Conservation (phyloP, 108 stramenopile species). For the Aurantiochytrium sp. region DNA sequence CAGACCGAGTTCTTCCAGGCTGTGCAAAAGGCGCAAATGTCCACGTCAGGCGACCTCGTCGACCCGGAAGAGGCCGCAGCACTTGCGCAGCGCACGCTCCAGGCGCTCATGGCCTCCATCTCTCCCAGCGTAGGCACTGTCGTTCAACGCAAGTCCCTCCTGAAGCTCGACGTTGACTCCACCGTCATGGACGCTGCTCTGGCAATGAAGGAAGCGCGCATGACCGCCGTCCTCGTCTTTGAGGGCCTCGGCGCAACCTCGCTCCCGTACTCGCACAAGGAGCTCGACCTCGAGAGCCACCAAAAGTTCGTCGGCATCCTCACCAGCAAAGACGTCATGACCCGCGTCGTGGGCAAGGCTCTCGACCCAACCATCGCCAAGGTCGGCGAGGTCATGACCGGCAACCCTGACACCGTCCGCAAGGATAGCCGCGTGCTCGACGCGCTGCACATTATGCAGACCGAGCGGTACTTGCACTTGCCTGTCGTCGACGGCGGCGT, state of each 20-base stretch:
- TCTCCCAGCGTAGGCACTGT: neutral
- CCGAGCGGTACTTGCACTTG: constrained; percentile 28
- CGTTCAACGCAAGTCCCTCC: constrained; percentile 22
- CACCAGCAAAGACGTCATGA: constrained; percentile 37
- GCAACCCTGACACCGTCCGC: constrained; percentile 26
- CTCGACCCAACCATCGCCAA: neutral
- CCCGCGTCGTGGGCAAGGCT: constrained; percentile 25
- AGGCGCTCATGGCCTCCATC: constrained; percentile 4
- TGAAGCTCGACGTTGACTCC: neutral
- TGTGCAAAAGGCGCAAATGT: neutral
- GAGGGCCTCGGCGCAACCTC: neutral
- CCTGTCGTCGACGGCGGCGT: constrained; percentile 29
- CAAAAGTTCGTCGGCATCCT: constrained; percentile 32
- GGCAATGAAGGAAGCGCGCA: neutral
- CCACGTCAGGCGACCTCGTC: neutral
- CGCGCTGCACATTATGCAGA: constrained; percentile 28
- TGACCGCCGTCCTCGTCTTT: neutral
- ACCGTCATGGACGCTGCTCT: neutral
- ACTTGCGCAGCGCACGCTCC: neutral
- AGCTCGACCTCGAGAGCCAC: constrained; percentile 4
- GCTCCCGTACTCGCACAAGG: constrained; percentile 21
- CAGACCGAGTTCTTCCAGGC: neutral
- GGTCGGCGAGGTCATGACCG: constrained; percentile 32
- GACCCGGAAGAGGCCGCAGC: neutral
- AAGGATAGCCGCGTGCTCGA: constrained; percentile 13